These are phyloP conservation scores for Posidonia oceanica DNA, from an alignment of 116 monocot species.

Conservation along the genomic window DNA sequence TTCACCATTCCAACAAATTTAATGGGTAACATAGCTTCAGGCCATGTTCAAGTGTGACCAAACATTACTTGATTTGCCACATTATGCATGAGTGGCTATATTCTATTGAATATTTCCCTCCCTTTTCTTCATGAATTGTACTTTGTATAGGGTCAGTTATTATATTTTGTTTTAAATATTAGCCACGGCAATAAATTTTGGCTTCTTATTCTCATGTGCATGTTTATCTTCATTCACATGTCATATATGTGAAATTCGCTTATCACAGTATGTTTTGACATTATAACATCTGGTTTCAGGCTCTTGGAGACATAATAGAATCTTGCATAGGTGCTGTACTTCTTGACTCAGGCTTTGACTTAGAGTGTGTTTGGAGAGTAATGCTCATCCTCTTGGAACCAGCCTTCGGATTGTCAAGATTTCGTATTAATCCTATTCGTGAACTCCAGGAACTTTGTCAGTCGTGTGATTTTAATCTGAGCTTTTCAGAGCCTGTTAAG, in stretches of 20 bases:
- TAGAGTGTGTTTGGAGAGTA: slow-evolving; percentile 46
- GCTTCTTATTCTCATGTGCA: background rate
- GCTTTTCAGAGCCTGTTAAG: slow-evolving; percentile 34
- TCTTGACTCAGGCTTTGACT: slow-evolving; percentile 74
- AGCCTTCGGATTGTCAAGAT: slow-evolving; percentile 35
- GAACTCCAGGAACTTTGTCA: slow-evolving; percentile 91
- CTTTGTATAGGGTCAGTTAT: too few species aligned
- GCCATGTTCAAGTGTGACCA: too few species aligned
- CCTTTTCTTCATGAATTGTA: too few species aligned
- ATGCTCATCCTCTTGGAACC: slow-evolving; percentile 53
- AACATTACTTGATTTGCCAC: too few species aligned
- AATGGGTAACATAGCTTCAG: too few species aligned
- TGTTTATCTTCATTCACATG: background rate
- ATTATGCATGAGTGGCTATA: too few species aligned
- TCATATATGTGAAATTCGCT: background rate
- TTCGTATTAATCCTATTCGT: slow-evolving; percentile 51
- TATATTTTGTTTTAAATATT: too few species aligned
- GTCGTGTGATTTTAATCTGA: slow-evolving; percentile 25
- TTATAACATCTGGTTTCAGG: slow-evolving; percentile 29
- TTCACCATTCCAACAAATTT: too few species aligned
- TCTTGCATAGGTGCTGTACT: slow-evolving; percentile 85
- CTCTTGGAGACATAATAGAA: slow-evolving; percentile 89
- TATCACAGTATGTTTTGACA: background rate
- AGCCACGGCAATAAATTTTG: too few species aligned
- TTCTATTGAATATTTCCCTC: too few species aligned